phyloP scores from a whole-genome alignment of 1,284 basidiomycete genomes.

The Heliocybe sulcata region DNA sequence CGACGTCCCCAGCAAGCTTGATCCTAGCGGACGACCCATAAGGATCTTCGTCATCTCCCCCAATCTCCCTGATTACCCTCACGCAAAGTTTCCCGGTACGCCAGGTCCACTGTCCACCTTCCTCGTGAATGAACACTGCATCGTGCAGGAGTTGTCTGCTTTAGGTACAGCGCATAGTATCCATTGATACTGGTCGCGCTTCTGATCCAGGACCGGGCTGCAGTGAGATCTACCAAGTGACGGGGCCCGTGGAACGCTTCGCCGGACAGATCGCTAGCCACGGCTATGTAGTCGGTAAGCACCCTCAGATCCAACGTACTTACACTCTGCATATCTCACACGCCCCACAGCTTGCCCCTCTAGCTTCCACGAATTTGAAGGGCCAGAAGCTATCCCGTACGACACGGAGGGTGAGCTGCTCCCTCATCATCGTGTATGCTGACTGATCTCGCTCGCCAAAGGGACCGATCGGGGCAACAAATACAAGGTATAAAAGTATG shows the following conservation, averaged over 20 bases:
- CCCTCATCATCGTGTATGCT: constrained; percentile 3
- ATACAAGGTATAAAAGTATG: constrained; percentile 59
- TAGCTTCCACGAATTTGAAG: constrained; percentile 86
- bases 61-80: constrained; percentile 61
- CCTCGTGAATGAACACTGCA: constrained; percentile 25
- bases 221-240: constrained; percentile 84
- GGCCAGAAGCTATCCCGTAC: constrained; percentile 81
- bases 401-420: constrained; percentile 66
- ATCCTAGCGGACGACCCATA: constrained; percentile 57
- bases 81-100: constrained; percentile 76
- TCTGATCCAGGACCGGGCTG: constrained; percentile 4
- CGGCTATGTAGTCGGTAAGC: constrained; percentile 70
- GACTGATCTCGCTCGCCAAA: constrained; percentile 13
- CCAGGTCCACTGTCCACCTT: constrained; percentile 14
- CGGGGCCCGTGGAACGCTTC: constrained; percentile 83
- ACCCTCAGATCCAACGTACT: neutral
- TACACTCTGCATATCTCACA: neutral
- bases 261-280: constrained; percentile 90
- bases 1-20: constrained; percentile 68
- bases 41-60: constrained; percentile 76
- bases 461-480: constrained; percentile 82
- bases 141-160: constrained; percentile 62
- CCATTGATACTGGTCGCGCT: neutral
- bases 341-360: constrained; percentile 61
- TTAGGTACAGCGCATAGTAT: constrained; percentile 42